A percentile compares a stretch with the other conserved stretches of the same genome.
Conservation (phyloP, 805 yeast species). For the Candida ulmi region DNA sequence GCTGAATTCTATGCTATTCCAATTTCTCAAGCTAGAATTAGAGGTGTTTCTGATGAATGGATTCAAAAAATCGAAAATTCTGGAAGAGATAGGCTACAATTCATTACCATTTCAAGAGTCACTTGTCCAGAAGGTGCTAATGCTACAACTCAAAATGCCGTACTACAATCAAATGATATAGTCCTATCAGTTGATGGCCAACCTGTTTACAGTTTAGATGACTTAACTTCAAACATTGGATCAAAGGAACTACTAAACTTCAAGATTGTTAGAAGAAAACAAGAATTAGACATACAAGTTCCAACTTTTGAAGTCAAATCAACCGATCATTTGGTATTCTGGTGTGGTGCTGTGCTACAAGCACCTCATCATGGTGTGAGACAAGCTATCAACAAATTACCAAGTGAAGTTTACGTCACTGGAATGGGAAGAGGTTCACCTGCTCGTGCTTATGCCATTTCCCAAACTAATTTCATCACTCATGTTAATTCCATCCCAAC, state of each 20-base stretch:
- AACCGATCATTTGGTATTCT: conserved; percentile 64
- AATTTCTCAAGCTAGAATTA: conserved; percentile 68
- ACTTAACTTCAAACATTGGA: conserved; percentile 38
- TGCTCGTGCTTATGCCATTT: conserved; percentile 73
- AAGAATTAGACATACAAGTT: conserved; percentile 54
- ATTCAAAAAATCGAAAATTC: conserved; percentile 59
- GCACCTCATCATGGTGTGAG: conserved; percentile 91
- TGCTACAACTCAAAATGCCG: conserved; percentile 10
- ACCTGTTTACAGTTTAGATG: conserved; percentile 61
- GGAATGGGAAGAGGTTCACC: conserved; percentile 78
- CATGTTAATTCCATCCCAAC: conserved; percentile 80
- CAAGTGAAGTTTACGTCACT: conserved; percentile 80
- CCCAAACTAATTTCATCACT: conserved; percentile 79
- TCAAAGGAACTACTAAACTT: conserved; percentile 39
- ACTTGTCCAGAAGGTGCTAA: conserved; percentile 40
- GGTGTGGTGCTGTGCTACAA: conserved; percentile 84
- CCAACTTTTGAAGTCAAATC: conserved; percentile 58
- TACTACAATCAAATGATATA: conserved; percentile 62
- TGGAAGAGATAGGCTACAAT: conserved; percentile 62
- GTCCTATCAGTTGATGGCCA: conserved; percentile 63
- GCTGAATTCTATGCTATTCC: conserved; percentile 70
- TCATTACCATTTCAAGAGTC: conserved; percentile 65
- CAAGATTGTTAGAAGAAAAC: conserved; percentile 66
- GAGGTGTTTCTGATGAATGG: conserved; percentile 89
- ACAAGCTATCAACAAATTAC: conserved; percentile 71